Conservation (phyloP, 495 filamentous ascomycete genomes). For the Aspergillus ellipticus region DNA sequence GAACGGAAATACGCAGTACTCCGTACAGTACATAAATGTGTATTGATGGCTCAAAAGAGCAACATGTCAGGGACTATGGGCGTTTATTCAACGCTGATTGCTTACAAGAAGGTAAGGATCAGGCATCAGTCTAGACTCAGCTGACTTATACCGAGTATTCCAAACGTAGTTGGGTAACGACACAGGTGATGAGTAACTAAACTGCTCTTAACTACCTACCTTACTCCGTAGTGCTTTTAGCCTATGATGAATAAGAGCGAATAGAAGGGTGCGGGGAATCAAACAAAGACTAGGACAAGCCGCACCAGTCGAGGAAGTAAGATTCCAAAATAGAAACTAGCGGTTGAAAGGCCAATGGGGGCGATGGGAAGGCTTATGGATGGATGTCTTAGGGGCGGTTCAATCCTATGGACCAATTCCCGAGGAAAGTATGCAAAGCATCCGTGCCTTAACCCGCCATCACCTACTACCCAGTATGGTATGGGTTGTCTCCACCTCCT, state of each 20-base stretch:
- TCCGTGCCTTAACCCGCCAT: background rate
- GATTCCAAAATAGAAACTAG: background rate
- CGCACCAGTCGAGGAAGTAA: background rate
- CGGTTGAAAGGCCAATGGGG: background rate
- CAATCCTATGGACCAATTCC: background rate
- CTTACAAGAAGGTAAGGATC: background rate
- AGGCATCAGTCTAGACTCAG: background rate
- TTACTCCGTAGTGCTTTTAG: background rate
- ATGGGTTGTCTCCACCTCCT: background rate
- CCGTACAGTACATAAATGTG: no score
- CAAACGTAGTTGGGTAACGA: background rate
- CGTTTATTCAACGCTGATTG: background rate
- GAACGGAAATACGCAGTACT: no score
- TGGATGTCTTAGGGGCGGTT: background rate
- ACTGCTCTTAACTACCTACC: background rate
- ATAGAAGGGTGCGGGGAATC: background rate
- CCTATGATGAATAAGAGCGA: background rate
- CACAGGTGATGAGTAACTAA: background rate
- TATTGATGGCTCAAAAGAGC: no score
- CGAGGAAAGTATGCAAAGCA: background rate
- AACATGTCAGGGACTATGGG: background rate
- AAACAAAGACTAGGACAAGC: background rate
- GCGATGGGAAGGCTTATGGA: background rate
- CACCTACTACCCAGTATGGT: background rate
- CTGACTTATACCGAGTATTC: no score